These are phyloP conservation scores for Nakaseomyces delphensis DNA, from an alignment of 1,139 yeast genomes.

Conservation along the genomic window DNA sequence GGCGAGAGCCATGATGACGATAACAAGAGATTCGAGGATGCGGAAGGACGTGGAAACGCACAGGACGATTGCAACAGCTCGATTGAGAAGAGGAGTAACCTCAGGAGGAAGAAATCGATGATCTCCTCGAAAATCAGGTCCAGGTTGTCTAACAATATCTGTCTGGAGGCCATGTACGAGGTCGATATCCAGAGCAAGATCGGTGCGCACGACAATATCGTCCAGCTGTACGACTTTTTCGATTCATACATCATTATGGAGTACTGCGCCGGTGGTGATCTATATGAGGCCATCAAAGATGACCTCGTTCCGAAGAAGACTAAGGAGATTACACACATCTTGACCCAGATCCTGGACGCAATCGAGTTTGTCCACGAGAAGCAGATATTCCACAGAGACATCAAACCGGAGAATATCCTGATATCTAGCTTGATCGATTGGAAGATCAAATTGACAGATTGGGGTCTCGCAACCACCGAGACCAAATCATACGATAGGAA, in stretches of 20 bases:
- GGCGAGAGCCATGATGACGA: constrained; percentile 19
- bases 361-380: constrained; percentile 65
- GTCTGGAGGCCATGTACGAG: constrained; percentile 71
- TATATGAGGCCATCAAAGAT: constrained; percentile 83
- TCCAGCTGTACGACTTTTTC: constrained; percentile 63
- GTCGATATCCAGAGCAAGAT: constrained; percentile 63
- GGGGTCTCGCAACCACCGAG: constrained; percentile 81
- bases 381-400: constrained; percentile 76
- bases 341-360: constrained; percentile 69
- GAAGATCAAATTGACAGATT: constrained; percentile 77
- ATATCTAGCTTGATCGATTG: constrained; percentile 59
- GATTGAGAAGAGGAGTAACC: constrained; percentile 20
- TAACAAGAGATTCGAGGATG: background rate
- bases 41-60: constrained; percentile 10
- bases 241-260: constrained; percentile 77
- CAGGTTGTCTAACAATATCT: constrained; percentile 32
- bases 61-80: constrained; percentile 18
- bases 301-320: constrained; percentile 76
- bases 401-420: constrained; percentile 82
- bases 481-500: constrained; percentile 67
- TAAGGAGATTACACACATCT: constrained; percentile 64
- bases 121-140: constrained; percentile 30
- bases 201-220: constrained; percentile 48
- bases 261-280: constrained; percentile 84
- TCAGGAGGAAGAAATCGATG: constrained; percentile 21